Conservation (phyloP, 306 rosid genomes). For the Dryas alaskensis region DNA sequence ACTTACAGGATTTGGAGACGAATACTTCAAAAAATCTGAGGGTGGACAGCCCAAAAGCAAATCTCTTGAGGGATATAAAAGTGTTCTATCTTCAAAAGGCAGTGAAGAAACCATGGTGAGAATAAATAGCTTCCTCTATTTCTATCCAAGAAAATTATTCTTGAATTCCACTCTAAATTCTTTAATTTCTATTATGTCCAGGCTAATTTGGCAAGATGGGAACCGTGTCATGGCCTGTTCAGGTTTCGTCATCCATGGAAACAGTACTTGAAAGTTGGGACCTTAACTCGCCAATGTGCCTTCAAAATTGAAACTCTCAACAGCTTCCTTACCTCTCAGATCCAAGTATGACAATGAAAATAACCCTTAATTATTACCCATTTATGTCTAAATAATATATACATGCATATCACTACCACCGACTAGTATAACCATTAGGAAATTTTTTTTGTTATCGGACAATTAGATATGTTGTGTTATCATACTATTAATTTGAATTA, state of each 20-base stretch:
- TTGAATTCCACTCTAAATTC: background rate
- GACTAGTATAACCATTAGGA: too few relatives aligned
- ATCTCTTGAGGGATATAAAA: conserved; percentile 14
- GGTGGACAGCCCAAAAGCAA: background rate
- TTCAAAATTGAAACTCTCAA: conserved; percentile 25
- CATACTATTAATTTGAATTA: too few relatives aligned
- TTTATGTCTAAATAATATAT: background rate
- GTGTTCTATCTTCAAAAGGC: conserved; percentile 19
- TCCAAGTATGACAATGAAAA: conserved; percentile 15
- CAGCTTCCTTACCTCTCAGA: conserved; percentile 16
- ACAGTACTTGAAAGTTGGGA: conserved; percentile 28
- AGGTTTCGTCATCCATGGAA: conserved; percentile 33
- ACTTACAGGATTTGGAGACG: conserved; percentile 24
- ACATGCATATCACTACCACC: too few relatives aligned
- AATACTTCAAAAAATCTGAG: conserved; percentile 8
- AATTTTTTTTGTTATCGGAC: too few relatives aligned
- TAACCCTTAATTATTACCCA: background rate
- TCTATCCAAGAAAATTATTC: background rate
- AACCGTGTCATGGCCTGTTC: conserved; percentile 23
- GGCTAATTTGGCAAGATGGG: conserved; percentile 39
- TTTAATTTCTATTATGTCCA: background rate
- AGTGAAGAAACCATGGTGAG: conserved; percentile 31
- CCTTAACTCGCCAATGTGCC: conserved; percentile 22
- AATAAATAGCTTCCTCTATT: background rate
- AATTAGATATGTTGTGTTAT: too few relatives aligned